phyloP scores from a whole-genome alignment of 306 rosid genomes.

The Sindora glabra region DNA sequence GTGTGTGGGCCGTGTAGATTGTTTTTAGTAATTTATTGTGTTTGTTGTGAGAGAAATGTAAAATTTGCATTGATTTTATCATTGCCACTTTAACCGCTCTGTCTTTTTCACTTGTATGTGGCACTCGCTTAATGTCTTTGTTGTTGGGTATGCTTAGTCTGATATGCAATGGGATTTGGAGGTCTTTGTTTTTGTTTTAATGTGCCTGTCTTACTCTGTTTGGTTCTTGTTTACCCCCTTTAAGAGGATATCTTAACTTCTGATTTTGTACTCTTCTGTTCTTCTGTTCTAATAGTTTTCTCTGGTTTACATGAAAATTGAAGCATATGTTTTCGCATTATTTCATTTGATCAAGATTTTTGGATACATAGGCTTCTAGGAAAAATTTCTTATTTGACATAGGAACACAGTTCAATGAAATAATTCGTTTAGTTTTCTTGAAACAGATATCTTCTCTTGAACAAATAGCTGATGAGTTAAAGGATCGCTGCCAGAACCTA shows the following conservation, averaged over 20 bases:
- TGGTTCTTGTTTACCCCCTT: background rate
- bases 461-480: slow-evolving; percentile 64
- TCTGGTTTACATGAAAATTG: too few species aligned
- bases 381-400: background rate
- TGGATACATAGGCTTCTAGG: background rate
- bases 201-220: background rate
- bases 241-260: background rate
- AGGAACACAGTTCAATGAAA: background rate
- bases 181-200: background rate
- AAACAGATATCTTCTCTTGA: slow-evolving; percentile 65
- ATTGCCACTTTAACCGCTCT: too few species aligned
- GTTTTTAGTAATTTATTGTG: too few species aligned
- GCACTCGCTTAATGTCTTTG: background rate
- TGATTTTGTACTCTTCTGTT: background rate
- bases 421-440: slow-evolving; percentile 7
- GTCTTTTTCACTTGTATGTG: too few species aligned
- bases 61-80: too few species aligned
- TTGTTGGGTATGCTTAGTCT: background rate
- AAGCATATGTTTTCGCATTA: too few species aligned
- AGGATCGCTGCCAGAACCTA: slow-evolving; percentile 66
- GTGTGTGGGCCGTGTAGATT: too few species aligned
- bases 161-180: background rate
- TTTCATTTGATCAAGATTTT: background rate
- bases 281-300: background rate
- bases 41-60: too few species aligned